phyloP scores from a whole-genome alignment of 2,329 filamentous ascomycete genomes.

The Verticillium klebahnii region DNA sequence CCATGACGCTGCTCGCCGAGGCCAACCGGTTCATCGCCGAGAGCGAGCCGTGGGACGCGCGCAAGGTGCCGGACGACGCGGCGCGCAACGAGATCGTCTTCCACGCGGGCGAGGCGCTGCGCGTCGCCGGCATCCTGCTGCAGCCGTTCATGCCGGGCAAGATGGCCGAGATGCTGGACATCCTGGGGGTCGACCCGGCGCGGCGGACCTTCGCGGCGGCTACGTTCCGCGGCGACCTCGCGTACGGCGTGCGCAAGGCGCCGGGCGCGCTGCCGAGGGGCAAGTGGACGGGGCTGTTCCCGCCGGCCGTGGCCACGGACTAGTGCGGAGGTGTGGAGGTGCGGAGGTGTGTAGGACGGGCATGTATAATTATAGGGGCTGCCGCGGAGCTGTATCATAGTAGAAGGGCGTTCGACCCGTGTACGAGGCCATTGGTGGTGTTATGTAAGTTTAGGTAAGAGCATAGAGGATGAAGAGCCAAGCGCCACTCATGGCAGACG shows the following conservation, averaged over 20 bases:
- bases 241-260: conserved; percentile 56
- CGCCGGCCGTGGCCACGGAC: conserved; percentile 25
- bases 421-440: not conserved
- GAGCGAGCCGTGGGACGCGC: conserved; percentile 63
- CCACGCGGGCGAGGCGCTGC: conserved; percentile 68
- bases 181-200: conserved; percentile 63
- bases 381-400: not conserved
- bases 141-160: conserved; percentile 90
- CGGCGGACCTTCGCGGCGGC: conserved; percentile 62
- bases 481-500: not conserved
- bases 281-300: conserved; percentile 44
- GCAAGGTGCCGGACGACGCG: conserved; percentile 28
- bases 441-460: conserved; percentile 1
- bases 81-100: conserved; percentile 58
- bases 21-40: conserved; percentile 48
- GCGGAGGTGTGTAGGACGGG: not conserved
- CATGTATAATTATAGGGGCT: no score
- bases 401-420: not conserved
- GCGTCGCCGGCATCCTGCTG: conserved; percentile 76
- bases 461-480: not conserved
- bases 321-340: not conserved
- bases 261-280: conserved; percentile 24
- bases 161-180: conserved; percentile 66
- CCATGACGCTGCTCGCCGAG: conserved; percentile 58
- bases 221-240: conserved; percentile 55